These are phyloP conservation scores for Ammopiptanthus mongolicus DNA, from an alignment of 306 rosid genomes.

Conservation along the genomic window DNA sequence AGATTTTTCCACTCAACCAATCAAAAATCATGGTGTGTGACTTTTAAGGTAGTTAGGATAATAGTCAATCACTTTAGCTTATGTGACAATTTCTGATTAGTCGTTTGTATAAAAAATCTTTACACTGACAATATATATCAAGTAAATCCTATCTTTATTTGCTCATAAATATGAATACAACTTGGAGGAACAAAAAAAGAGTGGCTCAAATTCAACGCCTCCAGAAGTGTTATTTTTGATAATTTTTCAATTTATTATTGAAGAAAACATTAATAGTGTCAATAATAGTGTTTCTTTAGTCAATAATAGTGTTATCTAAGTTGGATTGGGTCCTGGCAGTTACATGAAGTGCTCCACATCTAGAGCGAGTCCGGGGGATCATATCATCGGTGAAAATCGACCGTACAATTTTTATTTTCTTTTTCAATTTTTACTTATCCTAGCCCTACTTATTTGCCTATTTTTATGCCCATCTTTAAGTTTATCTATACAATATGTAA, in stretches of 20 bases:
- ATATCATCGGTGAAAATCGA: conserved; percentile 24
- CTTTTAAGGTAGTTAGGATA: too few species aligned
- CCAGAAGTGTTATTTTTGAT: background rate
- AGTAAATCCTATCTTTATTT: background rate
- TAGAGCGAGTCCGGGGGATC: conserved; percentile 58
- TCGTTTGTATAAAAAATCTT: too few species aligned
- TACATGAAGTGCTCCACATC: conserved; percentile 26
- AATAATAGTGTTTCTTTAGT: background rate
- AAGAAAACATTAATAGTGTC: background rate
- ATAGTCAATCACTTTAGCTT: too few species aligned
- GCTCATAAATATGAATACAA: background rate
- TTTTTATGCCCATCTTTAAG: conserved; percentile 43
- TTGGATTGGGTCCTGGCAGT: conserved; percentile 26
- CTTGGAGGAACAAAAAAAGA: background rate
- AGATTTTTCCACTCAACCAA: too few species aligned
- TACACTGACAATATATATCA: too few species aligned
- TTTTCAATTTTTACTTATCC: conserved; percentile 7
- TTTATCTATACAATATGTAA: conserved; percentile 27
- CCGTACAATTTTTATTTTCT: background rate
- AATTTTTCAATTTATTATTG: background rate
- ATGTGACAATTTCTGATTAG: too few species aligned
- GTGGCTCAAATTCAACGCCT: background rate
- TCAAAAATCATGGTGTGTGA: too few species aligned
- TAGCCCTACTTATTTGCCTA: conserved; percentile 47
- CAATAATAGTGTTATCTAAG: conserved; percentile 29